Evolutionary conservation across 2,329 filamentous ascomycete genomes (phyloP).

Genomic region (Pestalotiopsis sp.): DNA sequence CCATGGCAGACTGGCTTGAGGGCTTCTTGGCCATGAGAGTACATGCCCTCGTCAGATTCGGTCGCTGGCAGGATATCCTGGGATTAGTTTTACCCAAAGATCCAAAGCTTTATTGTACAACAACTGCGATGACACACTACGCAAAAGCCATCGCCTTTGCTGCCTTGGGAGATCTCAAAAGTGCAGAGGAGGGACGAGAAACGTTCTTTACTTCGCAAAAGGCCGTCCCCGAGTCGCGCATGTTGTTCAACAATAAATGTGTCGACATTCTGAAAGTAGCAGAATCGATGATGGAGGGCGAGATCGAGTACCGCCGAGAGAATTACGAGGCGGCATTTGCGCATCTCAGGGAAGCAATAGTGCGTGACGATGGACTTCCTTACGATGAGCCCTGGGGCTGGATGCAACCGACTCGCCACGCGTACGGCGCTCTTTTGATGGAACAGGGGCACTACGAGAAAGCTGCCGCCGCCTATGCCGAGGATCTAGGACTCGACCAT

Average conservation of each 20-base stretch:
- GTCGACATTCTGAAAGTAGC: slow-evolving; percentile 65
- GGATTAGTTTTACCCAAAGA: slow-evolving; percentile 60
- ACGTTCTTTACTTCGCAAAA: slow-evolving; percentile 54
- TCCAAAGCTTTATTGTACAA: slow-evolving; percentile 65
- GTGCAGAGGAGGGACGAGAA: slow-evolving; percentile 54
- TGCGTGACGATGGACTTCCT: slow-evolving; percentile 62
- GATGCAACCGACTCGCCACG: slow-evolving; percentile 76
- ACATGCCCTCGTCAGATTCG: slow-evolving; percentile 75
- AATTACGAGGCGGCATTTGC: slow-evolving; percentile 62
- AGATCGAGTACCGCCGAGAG: slow-evolving; percentile 69
- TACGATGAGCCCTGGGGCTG: slow-evolving; percentile 80
- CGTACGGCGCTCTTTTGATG: slow-evolving; percentile 68
- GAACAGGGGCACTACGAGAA: slow-evolving; percentile 65
- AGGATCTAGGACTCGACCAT: slow-evolving; percentile 63
- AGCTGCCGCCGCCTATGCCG: slow-evolving; percentile 59
- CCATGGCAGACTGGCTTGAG: slow-evolving; percentile 82
- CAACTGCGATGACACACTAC: slow-evolving; percentile 70
- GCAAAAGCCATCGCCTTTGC: slow-evolving; percentile 69
- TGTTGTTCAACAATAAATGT: slow-evolving; percentile 70
- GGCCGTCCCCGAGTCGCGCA: slow-evolving; percentile 60
- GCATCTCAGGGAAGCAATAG: slow-evolving; percentile 59
- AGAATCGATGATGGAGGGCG: slow-evolving; percentile 71
- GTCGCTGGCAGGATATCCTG: slow-evolving; percentile 69
- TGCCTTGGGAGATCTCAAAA: slow-evolving; percentile 53
- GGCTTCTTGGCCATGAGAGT: slow-evolving; percentile 68